Evolutionary conservation across 306 rosid species (phyloP).

Genomic region (Psophocarpus tetragonolobus): DNA sequence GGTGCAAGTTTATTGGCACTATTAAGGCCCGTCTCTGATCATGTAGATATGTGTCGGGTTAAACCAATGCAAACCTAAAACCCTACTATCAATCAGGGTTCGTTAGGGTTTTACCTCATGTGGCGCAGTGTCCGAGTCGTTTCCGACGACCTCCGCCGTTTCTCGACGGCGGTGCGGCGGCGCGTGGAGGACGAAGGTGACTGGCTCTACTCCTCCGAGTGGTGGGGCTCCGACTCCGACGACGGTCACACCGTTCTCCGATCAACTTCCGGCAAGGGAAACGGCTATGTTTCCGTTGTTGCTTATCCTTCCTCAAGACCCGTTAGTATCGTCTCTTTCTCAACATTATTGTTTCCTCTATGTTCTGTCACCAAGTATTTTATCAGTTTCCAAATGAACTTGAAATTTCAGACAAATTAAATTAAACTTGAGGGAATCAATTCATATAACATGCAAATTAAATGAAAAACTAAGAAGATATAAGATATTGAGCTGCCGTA

Average conservation of each 20-base stretch:
- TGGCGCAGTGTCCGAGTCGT: constrained; percentile 47
- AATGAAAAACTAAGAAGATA: neutral
- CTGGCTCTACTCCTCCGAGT: constrained; percentile 88
- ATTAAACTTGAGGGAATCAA: neutral
- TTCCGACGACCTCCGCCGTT: constrained; percentile 49
- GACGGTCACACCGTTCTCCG: constrained; percentile 64
- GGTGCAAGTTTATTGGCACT: too few species aligned
- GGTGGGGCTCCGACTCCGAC: constrained; percentile 72
- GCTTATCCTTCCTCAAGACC: constrained; percentile 81
- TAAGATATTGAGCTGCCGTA: neutral
- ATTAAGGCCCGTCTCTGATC: too few species aligned
- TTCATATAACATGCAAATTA: neutral
- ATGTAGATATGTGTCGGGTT: neutral
- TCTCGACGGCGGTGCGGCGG: constrained; percentile 59
- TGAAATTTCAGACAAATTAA: neutral
- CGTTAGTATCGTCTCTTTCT: constrained; percentile 42
- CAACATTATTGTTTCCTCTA: neutral
- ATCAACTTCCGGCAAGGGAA: constrained; percentile 74
- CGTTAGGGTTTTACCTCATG: constrained; percentile 40
- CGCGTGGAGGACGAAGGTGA: constrained; percentile 76
- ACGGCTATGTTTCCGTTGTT: constrained; percentile 77
- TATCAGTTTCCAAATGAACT: neutral
- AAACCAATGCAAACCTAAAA: neutral
- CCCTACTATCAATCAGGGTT: neutral
- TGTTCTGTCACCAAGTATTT: neutral